These are phyloP conservation scores for Wickerhamiella vanderwaltii DNA, from an alignment of 805 yeast genomes.

Conservation along the genomic window DNA sequence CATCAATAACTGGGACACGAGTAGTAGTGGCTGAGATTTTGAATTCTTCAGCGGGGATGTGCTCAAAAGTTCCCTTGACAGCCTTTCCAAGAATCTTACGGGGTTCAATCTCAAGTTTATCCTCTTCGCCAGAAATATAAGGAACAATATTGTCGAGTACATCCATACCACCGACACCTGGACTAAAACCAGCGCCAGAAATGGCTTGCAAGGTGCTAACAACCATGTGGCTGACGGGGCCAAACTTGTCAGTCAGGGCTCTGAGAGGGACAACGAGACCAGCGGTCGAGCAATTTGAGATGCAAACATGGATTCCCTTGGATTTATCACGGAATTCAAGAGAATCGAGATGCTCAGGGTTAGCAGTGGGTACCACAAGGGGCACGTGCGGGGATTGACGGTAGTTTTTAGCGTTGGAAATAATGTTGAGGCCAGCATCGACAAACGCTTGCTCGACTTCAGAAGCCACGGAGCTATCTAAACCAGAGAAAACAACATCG, in stretches of 20 bases:
- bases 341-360: slow-evolving; percentile 78
- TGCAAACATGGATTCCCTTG: slow-evolving; percentile 77
- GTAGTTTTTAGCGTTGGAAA: slow-evolving; percentile 94
- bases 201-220: slow-evolving; percentile 94
- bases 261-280: slow-evolving; percentile 93
- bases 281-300: slow-evolving; percentile 97
- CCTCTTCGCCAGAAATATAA: slow-evolving; percentile 92
- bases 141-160: slow-evolving; percentile 91
- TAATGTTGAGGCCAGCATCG: slow-evolving; percentile 67
- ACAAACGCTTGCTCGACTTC: slow-evolving; percentile 76
- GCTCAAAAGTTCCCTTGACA: slow-evolving; percentile 31
- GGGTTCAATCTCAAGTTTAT: slow-evolving; percentile 97
- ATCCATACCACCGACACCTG: slow-evolving; percentile 94
- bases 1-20: slow-evolving; percentile 93
- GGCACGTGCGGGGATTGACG: slow-evolving; percentile 83
- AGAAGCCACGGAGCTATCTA: slow-evolving; percentile 90
- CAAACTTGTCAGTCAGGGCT: slow-evolving; percentile 82
- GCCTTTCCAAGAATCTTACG: slow-evolving; percentile 74
- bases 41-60: slow-evolving; percentile 43
- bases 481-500: slow-evolving; percentile 88
- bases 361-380: slow-evolving; percentile 86
- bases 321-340: slow-evolving; percentile 38
- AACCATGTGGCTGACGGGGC: slow-evolving; percentile 77
- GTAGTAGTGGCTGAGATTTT: slow-evolving; percentile 93
- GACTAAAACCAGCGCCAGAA: slow-evolving; percentile 96